Percentiles rank a stretch among this genome's conserved stretches.
phyloP scores from a whole-genome alignment of 306 rosid genomes.

The Acacia melanoxylon region DNA sequence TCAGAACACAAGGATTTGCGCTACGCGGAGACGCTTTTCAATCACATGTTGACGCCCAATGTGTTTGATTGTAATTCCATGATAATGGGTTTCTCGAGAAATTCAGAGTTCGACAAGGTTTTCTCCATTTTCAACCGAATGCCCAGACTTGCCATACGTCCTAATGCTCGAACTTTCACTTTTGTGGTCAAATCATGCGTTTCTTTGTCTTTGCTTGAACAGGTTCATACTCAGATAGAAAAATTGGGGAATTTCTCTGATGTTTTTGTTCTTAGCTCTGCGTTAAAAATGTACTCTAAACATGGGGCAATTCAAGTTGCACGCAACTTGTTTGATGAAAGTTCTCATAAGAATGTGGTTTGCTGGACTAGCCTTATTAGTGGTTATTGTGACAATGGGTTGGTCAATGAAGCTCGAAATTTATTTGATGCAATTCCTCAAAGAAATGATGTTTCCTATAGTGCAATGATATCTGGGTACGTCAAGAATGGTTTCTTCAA shows the following conservation, averaged over 20 bases:
- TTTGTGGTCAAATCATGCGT: slow-evolving; percentile 11
- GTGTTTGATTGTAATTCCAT: slow-evolving; percentile 44
- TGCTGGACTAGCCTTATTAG: slow-evolving; percentile 43
- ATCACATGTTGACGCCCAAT: slow-evolving; percentile 28
- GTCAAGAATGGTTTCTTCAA: slow-evolving; percentile 39
- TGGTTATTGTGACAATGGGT: slow-evolving; percentile 36
- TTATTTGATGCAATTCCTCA: slow-evolving; percentile 32
- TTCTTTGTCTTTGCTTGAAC: slow-evolving; percentile 26
- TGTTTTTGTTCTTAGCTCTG: slow-evolving; percentile 30
- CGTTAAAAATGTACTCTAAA: slow-evolving; percentile 23
- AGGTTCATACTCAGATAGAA: slow-evolving; percentile 20
- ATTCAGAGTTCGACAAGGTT: slow-evolving; percentile 11
- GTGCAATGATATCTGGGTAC: slow-evolving; percentile 48
- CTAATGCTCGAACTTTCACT: slow-evolving; percentile 36
- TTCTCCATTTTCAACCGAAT: slow-evolving; percentile 27
- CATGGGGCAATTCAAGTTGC: slow-evolving; percentile 18
- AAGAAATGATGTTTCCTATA: slow-evolving; percentile 30
- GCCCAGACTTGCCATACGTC: slow-evolving; percentile 29
- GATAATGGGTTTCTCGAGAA: slow-evolving; percentile 21
- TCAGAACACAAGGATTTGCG: slow-evolving; percentile 7
- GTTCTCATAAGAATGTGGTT: slow-evolving; percentile 33
- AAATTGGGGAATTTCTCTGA: slow-evolving; percentile 29
- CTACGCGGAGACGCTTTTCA: slow-evolving; percentile 36
- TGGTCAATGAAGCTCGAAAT: slow-evolving; percentile 29
- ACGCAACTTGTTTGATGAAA: slow-evolving; percentile 38